Evolutionary conservation across 192 early-diverging fungal genomes (phyloP).

Genomic region (Irineochytrium annulatum): DNA sequence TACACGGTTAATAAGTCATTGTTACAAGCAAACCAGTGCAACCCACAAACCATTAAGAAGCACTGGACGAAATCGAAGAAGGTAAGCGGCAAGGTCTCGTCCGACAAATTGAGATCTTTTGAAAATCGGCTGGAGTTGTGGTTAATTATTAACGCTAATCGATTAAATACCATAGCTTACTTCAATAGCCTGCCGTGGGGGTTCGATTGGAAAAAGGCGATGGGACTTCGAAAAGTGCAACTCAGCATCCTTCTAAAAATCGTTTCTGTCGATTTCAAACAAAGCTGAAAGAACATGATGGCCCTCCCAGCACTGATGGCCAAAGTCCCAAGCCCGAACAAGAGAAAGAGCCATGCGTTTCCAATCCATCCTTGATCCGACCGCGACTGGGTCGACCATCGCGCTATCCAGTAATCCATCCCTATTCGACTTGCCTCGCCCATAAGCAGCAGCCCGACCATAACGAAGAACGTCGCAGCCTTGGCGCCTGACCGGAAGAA

Average conservation of each 20-base stretch:
- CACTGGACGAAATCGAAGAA: constrained; percentile 57
- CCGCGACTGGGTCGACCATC: constrained; percentile 35
- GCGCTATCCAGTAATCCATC: constrained; percentile 52
- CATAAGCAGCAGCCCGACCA: constrained; percentile 22
- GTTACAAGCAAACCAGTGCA: too few species aligned
- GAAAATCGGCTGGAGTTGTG: constrained; percentile 28
- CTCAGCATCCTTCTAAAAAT: constrained; percentile 42
- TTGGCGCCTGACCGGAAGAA: constrained; percentile 30
- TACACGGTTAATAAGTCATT: neutral
- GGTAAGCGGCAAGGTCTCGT: constrained; percentile 50
- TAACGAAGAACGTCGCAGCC: neutral
- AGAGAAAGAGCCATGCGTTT: constrained; percentile 37
- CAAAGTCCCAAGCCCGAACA: constrained; percentile 38
- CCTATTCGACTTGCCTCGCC: constrained; percentile 29
- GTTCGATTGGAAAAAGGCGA: constrained; percentile 56
- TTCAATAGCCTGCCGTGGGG: constrained; percentile 61
- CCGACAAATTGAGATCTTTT: constrained; percentile 58
- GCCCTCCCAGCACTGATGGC: constrained; percentile 41
- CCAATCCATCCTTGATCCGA: constrained; percentile 31
- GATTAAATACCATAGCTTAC: constrained; percentile 34
- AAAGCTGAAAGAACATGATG: constrained; percentile 44
- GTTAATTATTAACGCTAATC: neutral
- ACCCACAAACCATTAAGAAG: constrained; percentile 55
- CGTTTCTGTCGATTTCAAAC: constrained; percentile 22
- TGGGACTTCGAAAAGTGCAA: constrained; percentile 38